A percentile compares a stretch with the other conserved stretches of the same genome.
Conservation (phyloP, 2,329 filamentous ascomycete genomes). For the Beauveria medogensis region DNA sequence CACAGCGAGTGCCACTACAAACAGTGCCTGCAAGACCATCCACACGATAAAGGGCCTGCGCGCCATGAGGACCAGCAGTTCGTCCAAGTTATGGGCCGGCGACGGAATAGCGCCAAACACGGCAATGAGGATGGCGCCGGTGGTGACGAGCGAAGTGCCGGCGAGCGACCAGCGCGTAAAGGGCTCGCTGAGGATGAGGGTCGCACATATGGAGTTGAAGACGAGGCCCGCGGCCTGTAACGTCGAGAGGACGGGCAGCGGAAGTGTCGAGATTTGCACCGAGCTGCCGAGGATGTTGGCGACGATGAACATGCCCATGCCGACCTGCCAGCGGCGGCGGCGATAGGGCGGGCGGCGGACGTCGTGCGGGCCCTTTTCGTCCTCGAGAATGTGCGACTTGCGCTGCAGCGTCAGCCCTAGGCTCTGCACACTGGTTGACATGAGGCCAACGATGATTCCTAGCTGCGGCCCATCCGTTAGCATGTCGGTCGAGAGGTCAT, state of each 20-base stretch:
- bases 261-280: slow-evolving; percentile 94
- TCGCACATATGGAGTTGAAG: slow-evolving; percentile 97
- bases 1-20: slow-evolving; percentile 62
- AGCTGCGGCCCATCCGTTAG: slow-evolving; percentile 44
- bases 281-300: slow-evolving; percentile 92
- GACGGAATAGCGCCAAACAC: slow-evolving; percentile 91
- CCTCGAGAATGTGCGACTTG: slow-evolving; percentile 96
- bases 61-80: slow-evolving; percentile 68
- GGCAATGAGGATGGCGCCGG: slow-evolving; percentile 84
- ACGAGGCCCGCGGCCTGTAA: slow-evolving; percentile 92
- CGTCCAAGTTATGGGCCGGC: slow-evolving; percentile 77
- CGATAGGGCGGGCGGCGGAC: slow-evolving; percentile 79
- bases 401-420: slow-evolving; percentile 91
- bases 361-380: slow-evolving; percentile 78
- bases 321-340: slow-evolving; percentile 88
- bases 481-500: neutral
- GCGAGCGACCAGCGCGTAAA: slow-evolving; percentile 91
- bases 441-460: slow-evolving; percentile 83
- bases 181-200: slow-evolving; percentile 81
- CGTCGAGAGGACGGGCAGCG: slow-evolving; percentile 87
- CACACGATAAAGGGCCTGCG: slow-evolving; percentile 73
- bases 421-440: slow-evolving; percentile 92
- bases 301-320: slow-evolving; percentile 94
- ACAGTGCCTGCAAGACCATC: slow-evolving; percentile 72
- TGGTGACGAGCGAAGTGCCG: slow-evolving; percentile 80